Evolutionary conservation across 129 eudicot species (phyloP), one percentile per base, ranked within the genome.

Genomic region (Tanacetum coccineum): DNA sequence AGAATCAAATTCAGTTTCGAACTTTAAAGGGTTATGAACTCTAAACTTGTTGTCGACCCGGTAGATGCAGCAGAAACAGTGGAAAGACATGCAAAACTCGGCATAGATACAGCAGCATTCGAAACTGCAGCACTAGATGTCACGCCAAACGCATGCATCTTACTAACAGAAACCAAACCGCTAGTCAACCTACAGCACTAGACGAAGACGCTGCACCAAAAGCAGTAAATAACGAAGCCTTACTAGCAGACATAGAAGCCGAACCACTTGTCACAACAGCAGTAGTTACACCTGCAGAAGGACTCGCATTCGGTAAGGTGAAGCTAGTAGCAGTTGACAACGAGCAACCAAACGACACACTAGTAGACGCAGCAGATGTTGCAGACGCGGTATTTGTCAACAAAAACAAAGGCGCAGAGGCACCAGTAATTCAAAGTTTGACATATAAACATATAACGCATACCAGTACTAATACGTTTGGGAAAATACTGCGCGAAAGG

Each of bases 61-160:
- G 70, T 59, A 67, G 84, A 74, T 20, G 86, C 21, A 13, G 91
- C 72, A 52, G 81, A 72, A 47, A 70, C 59, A 20, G 80, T 14
- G 45, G 69, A 12, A 9, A 78, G 47, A 25, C 74, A 49, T 54
- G 82, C 59, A 25, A 91, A 82, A 69, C 84, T 79, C 3, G 83
- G 49, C 70, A 83, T 61, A 9, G 95, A 85, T 13, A 76, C 55
- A 13, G 76, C 60, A 64, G 83, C 66, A 21, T 82, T 61, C 14
- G 77, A 54, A 70, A 79, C 57, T 36, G 82, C 28, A 44, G 75
- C 28, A n/a, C 79, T 54, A 54, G 84, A 47, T 13, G 66, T 14
- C 1, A 50, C 65, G 19, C 79, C 61, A 49, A 79, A 51, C 55
- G 79, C 77, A 63, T 87, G 45, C 61, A 82, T 62, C 0, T 81